Base-by-base conservation (phyloP, 192 early-diverging fungal genomes). In the Diversispora eburnea region DNA sequence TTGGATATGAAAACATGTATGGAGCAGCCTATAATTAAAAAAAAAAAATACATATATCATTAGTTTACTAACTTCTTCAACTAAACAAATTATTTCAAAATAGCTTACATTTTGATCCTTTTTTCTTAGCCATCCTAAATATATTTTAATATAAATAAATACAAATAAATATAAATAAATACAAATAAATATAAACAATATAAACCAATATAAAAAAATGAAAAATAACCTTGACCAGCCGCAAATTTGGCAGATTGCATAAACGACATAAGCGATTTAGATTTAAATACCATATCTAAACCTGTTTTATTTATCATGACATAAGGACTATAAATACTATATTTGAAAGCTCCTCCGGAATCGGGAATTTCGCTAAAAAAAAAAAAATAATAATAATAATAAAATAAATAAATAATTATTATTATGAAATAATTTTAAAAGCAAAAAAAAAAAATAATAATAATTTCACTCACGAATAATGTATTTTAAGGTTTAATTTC, bases 1-100 rank as follows among this genome's bases (percentile, higher is more conserved):
- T 92, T 1, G 91, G 89, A 77, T 96, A 99, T 4, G 95, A 96
- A 78, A 96, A 99, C 92, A 99, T 92, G 25, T 97, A 86, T 48
- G 93, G 93, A 45, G 84, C 75, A 1, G 87, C 81, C 80, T 90
- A 75, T 67, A 66, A 10, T n/a, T 20, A 22, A 8, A 66, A 66
- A 43, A 39, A n/a, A n/a, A n/a, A n/a, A n/a, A n/a, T n/a, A n/a
- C n/a, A n/a, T n/a, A n/a, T n/a, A n/a, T 17, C 3, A 41, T 75
- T 48, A 33, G 15, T 49, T 66, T 70, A 46, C 4, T 12, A 65
- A 17, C 19, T 39, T 13, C 13, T 54, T 63, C 7, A 8, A 49
- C 8, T 49, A 33, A 33, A 33, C 25, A 2, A 33, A 33, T 33
- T 33, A 33, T 33, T 33, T 33, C 25, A 33, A 2, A 2, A 33